A percentile compares a stretch with the other conserved stretches of the same genome.
Evolutionary conservation across 148 eudicot species (phyloP).

Genomic region (Silene latifolia): DNA sequence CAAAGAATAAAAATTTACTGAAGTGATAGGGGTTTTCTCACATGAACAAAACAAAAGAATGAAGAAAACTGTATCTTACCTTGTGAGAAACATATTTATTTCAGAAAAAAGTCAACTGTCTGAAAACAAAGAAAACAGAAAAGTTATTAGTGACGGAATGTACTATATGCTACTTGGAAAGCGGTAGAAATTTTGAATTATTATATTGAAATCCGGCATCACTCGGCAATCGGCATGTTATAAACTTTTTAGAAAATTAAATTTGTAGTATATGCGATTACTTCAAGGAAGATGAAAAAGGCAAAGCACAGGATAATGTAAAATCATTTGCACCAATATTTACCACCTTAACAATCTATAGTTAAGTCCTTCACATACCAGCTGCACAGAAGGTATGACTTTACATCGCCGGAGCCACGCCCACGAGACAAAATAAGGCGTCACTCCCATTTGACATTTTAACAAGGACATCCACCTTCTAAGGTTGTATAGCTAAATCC

Average conservation of each 20-base stretch:
- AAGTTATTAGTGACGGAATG: not conserved
- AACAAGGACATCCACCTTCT: not conserved
- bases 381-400: not conserved
- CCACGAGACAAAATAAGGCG: not conserved
- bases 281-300: not conserved
- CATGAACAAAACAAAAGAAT: slow-evolving; percentile 6
- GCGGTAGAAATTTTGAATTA: not conserved
- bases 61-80: slow-evolving; percentile 24
- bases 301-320: not conserved
- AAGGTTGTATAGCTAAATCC: not conserved
- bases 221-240: not conserved
- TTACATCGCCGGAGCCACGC: no score
- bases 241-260: not conserved
- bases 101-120: slow-evolving; percentile 13
- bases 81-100: slow-evolving; percentile 45
- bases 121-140: slow-evolving; percentile 3
- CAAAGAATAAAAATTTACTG: not conserved
- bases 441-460: not conserved
- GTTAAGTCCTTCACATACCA: not conserved
- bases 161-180: not conserved
- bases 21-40: not conserved
- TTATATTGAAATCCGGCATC: not conserved
- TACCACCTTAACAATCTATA: not conserved
- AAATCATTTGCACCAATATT: not conserved
- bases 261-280: not conserved